Base-by-base conservation (phyloP, 768 basidiomycete genomes). In the Pholiota molesta region DNA sequence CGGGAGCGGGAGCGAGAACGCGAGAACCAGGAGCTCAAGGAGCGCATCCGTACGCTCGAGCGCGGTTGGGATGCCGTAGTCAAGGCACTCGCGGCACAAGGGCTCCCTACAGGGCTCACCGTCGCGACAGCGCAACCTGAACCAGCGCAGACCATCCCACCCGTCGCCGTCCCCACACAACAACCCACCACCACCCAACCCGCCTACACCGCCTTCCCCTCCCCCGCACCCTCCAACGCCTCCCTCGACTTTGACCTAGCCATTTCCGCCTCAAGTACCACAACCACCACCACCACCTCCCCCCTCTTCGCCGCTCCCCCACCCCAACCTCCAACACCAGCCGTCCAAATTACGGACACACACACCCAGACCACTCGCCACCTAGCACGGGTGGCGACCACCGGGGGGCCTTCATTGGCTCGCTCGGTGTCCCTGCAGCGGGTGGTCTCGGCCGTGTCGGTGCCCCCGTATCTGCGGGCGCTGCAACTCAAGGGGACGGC, bases 301-400 rank as follows among this genome's bases (percentile, higher is more conserved):
- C 9, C 35, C 55, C 21, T 54, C 93, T 96, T 70, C 62, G 52
- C 71, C 62, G 65, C 73, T 61, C 66, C 69, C 81, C 61, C 67
- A 73, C 54, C 79, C 79, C n/a, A 76, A 65, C 63, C 62, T 63
- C 75, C 73, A 81, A 88, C 73, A 77, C 90, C 88, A 91, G 92
- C 94, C 88, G 93, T 93, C 93, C 62, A 52, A 71, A 60, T 62
- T 62, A 63, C 72, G 72, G 65, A 45, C 65, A 60, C 69, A 53
- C 68, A 74, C 76, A 63, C 75, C 73, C 81, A 88, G 73, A 77
- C 90, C 88, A 91, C 93, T 95, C 88, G 93, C 93, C 93, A 95
- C 89, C 89, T 91, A 90, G 93, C 93, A 95, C 93, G 93, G 93
- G 90, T 95, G 93, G 93, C 85, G 93, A 88, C 83, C 86, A 84